These are phyloP conservation scores for Dillenia suffruticosa DNA, from an alignment of 164 flowering plant species.

Conservation along the genomic window DNA sequence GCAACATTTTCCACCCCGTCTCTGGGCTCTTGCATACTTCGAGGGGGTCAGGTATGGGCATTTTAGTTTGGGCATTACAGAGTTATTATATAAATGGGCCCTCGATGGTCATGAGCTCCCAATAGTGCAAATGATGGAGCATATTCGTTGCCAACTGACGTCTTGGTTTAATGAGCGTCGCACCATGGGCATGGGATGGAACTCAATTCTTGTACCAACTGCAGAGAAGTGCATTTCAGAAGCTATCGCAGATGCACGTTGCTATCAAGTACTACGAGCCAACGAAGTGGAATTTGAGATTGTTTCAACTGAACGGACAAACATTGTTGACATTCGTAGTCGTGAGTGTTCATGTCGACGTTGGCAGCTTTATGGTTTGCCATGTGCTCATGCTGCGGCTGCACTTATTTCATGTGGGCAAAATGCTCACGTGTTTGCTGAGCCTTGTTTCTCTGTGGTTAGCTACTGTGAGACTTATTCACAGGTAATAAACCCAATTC, in stretches of 20 bases:
- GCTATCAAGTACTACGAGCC: constrained; percentile 65
- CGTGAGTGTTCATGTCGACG: constrained; percentile 83
- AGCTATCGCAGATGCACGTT: constrained; percentile 53
- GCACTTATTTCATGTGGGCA: constrained; percentile 83
- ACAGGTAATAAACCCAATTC: constrained; percentile 40
- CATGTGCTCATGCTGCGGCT: constrained; percentile 98
- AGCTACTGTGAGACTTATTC: constrained; percentile 53
- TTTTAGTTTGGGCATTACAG: constrained; percentile 71
- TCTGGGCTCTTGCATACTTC: constrained; percentile 96
- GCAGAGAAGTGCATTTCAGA: constrained; percentile 51
- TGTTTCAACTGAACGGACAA: constrained; percentile 78
- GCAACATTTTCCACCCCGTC: constrained; percentile 67
- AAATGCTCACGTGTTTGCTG: constrained; percentile 50
- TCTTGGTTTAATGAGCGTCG: constrained; percentile 48
- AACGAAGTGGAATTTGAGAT: constrained; percentile 78
- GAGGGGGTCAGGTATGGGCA: constrained; percentile 96
- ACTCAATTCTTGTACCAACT: constrained; percentile 48
- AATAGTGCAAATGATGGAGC: constrained; percentile 60
- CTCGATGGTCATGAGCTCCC: constrained; percentile 61
- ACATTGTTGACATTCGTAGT: constrained; percentile 51
- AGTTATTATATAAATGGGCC: constrained; percentile 48
- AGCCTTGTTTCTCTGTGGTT: constrained; percentile 48
- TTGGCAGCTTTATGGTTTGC: constrained; percentile 91
- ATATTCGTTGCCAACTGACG: constrained; percentile 42
- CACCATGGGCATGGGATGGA: constrained; percentile 33